Evolutionary conservation across 495 filamentous ascomycete genomes (phyloP).

Genomic region (Neurospora tetraspora): DNA sequence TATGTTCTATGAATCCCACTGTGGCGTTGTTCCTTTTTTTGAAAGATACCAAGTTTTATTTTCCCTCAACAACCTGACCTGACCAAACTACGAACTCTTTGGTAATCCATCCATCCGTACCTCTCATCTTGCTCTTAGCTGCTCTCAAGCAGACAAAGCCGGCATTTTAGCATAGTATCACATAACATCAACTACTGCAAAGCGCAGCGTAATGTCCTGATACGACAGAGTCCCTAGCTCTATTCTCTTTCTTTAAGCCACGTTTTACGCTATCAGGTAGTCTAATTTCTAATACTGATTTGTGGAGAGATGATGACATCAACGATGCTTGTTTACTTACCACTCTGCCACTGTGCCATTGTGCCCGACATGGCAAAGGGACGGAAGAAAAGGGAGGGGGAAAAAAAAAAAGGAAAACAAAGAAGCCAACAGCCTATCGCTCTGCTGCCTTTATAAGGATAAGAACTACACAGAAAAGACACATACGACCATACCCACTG

Average conservation of each 20-base stretch:
- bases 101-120: not conserved
- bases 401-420: too few relatives aligned
- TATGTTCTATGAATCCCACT: not conserved
- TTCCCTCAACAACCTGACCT: not conserved
- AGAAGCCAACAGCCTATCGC: too few relatives aligned
- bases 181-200: not conserved
- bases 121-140: not conserved
- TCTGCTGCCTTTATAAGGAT: not conserved
- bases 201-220: not conserved
- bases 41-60: not conserved
- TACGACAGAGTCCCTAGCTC: not conserved
- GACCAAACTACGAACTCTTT: not conserved
- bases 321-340: not conserved
- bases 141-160: not conserved
- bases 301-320: not conserved
- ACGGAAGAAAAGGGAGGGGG: too few relatives aligned
- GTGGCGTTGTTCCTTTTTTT: not conserved
- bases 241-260: too few relatives aligned
- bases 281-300: too few relatives aligned
- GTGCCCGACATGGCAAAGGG: too few relatives aligned
- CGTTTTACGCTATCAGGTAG: not conserved
- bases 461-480: accelerated
- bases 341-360: too few relatives aligned
- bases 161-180: not conserved
- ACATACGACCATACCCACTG: not conserved